phyloP scores from a whole-genome alignment of 2,329 filamentous ascomycete species.

The Phialocephala subalpina region DNA sequence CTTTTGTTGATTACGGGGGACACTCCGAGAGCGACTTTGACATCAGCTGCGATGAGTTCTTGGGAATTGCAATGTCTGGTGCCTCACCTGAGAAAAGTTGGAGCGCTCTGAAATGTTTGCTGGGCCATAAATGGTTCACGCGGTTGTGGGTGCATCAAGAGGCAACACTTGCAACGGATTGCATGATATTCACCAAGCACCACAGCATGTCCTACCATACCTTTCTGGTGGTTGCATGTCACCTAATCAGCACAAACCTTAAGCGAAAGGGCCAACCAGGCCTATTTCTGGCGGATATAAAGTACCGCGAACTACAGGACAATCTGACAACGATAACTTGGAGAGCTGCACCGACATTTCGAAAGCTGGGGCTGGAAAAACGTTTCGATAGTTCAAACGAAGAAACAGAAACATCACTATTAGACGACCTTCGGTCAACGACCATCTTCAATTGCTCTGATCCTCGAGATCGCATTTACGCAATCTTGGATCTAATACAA shows the following conservation, averaged over 20 bases:
- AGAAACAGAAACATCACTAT: neutral
- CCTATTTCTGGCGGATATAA: neutral
- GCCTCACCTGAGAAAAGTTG: neutral
- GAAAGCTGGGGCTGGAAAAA: neutral
- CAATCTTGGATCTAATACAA: neutral
- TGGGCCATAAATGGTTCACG: neutral
- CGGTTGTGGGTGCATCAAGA: neutral
- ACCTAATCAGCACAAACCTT: neutral
- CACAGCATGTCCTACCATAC: neutral
- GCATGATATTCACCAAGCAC: neutral
- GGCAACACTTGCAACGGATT: neutral
- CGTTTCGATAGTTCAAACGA: neutral
- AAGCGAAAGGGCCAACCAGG: neutral
- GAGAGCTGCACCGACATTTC: neutral
- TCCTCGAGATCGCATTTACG: neutral
- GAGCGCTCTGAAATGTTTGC: neutral
- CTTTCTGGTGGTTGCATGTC: neutral
- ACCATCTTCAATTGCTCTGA: neutral
- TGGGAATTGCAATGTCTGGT: neutral
- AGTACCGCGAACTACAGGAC: neutral
- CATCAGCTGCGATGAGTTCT: neutral
- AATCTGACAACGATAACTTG: neutral
- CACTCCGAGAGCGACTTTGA: neutral
- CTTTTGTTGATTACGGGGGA: neutral
- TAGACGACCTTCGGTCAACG: neutral